Base-by-base conservation (phyloP, 495 filamentous ascomycete species). In the Penicillium herquei region DNA sequence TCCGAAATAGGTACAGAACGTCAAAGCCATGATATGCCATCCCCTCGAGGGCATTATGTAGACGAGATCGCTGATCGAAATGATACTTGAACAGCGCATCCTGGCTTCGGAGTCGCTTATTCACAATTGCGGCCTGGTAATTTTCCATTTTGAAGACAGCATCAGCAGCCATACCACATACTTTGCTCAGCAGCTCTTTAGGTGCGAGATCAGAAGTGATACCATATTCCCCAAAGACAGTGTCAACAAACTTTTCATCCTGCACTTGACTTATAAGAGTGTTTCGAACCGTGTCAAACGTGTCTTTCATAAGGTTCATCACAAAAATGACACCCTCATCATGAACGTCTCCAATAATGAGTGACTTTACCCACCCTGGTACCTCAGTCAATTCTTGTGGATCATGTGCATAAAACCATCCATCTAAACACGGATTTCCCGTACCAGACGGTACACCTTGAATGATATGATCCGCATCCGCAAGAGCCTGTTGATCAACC, bases 241-340 rank as follows among this genome's bases (percentile, higher is more conserved):
- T 17, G 17, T 61, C 26, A 11, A 61, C 54, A 32, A 57, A 57
- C 3, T 17, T 26, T 10, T 50, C 46, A 11, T 54, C 47, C 43
- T 41, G 49, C 11, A 57, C 31, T 5, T 56, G 46, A 10, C 26
- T 2, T 21, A 54, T 26, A 12, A 61, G 21, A 4, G 54, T 61
- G 7, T 40, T 33, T 37, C 54, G 46, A 9, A 57, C 3, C 6
- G 51, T 47, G 3, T 41, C 21, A 39, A 54, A 57, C 0, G 54
- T 57, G 30, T 57, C 51, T 14, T 57, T 51, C 14, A 17, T 21
- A n/a, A 61, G 34, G 18, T 54, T 57, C 34, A 40, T n/a, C 5
- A 46, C n/a, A 13, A 57, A 61, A 0, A 57, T 51, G 13, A 61
- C 54, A 2, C 51, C 54, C n/a, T 59, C 52, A 17, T 61, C 58